Percentiles rank a stretch among this genome's conserved stretches.
Conservation (phyloP, 768 basidiomycete genomes). For the Termitomyces titanicus region DNA sequence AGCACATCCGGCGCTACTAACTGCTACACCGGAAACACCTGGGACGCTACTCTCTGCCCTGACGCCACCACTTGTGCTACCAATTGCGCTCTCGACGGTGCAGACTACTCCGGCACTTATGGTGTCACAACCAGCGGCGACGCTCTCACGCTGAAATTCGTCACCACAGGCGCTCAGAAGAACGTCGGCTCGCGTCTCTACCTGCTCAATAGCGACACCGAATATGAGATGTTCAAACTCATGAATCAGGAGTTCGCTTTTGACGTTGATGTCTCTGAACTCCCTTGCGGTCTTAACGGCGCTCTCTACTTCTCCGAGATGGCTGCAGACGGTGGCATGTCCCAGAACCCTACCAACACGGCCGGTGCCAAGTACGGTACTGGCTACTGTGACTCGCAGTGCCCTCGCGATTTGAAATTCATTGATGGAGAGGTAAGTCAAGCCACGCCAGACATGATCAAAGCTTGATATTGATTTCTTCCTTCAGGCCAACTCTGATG, state of each 20-base stretch:
- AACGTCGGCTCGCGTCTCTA: slow-evolving; percentile 44
- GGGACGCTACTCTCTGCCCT: too few relatives aligned
- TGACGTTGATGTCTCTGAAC: slow-evolving; percentile 56
- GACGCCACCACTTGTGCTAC: neutral
- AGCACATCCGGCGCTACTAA: slow-evolving; percentile 31
- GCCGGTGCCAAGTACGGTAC: neutral
- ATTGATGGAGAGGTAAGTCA: slow-evolving; percentile 47
- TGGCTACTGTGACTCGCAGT: slow-evolving; percentile 37
- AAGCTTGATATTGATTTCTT: neutral
- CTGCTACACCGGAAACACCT: slow-evolving; percentile 43
- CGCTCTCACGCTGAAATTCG: slow-evolving; percentile 46
- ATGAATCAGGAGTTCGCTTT: slow-evolving; percentile 25
- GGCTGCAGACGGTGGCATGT: slow-evolving; percentile 21
- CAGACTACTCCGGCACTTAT: neutral
- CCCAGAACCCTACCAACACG: neutral
- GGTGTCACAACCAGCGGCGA: slow-evolving; percentile 34
- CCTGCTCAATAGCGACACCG: slow-evolving; percentile 42
- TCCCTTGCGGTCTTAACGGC: slow-evolving; percentile 23
- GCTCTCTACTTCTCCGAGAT: slow-evolving; percentile 21
- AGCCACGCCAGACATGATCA: neutral
- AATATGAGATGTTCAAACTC: slow-evolving; percentile 27
- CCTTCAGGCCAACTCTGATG: slow-evolving; percentile 41
- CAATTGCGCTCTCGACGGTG: neutral
- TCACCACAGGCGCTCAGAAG: slow-evolving; percentile 31
- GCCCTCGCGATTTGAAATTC: slow-evolving; percentile 57